Conservation (phyloP, 2,329 filamentous ascomycete genomes). For the Aspergillaceae sp. region DNA sequence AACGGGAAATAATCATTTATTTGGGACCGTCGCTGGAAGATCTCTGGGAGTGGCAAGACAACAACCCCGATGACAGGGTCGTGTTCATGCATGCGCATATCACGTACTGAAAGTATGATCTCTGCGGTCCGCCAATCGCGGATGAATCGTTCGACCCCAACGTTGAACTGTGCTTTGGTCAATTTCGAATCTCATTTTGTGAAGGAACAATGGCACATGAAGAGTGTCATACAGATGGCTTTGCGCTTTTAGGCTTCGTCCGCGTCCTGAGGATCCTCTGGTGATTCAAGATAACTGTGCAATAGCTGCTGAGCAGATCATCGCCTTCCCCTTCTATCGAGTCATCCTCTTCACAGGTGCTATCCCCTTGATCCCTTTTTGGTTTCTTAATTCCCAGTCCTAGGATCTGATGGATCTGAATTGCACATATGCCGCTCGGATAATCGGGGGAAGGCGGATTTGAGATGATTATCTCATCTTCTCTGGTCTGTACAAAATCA, state of each 20-base stretch:
- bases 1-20: neutral
- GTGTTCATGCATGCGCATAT: neutral
- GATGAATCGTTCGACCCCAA: constrained; percentile 1
- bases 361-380: neutral
- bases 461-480: neutral
- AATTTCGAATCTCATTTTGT: neutral
- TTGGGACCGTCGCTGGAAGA: neutral
- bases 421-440: neutral
- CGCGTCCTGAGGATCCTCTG: neutral
- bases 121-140: neutral
- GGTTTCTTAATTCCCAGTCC: neutral
- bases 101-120: constrained; percentile 1
- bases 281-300: neutral
- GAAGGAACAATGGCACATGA: neutral
- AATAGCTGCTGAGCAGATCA: constrained; percentile 1
- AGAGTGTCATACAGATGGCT: neutral
- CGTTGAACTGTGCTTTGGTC: neutral
- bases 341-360: neutral
- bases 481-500: neutral
- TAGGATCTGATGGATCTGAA: neutral
- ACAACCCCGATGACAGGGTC: neutral
- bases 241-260: neutral
- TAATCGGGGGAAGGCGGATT: neutral
- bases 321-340: neutral
- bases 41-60: neutral